A percentile compares a stretch with the other conserved stretches of the same genome.
These are phyloP conservation scores for Pseudocercospora eumusae DNA, from an alignment of 2,329 filamentous ascomycete species.

Conservation along the genomic window DNA sequence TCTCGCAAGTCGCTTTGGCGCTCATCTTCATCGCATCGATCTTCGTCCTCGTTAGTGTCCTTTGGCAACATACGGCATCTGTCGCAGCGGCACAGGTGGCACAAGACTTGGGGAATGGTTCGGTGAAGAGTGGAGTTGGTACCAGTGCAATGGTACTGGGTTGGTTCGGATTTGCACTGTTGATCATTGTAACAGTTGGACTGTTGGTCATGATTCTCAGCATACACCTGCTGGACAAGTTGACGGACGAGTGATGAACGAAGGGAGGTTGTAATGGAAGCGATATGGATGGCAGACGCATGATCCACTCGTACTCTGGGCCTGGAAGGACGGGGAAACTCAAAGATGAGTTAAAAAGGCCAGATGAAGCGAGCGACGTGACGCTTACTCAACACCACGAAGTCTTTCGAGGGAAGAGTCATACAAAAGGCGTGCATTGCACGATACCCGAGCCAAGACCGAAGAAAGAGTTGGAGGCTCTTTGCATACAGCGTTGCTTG, in stretches of 20 bases:
- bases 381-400: not conserved
- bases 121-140: slow-evolving; percentile 83
- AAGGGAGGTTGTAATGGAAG: not conserved
- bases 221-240: slow-evolving; percentile 73
- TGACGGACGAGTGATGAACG: slow-evolving; percentile 47
- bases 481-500: slow-evolving; percentile 13
- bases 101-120: slow-evolving; percentile 88
- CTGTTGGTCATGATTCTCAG: slow-evolving; percentile 95
- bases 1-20: slow-evolving; percentile 88
- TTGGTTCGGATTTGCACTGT: slow-evolving; percentile 91
- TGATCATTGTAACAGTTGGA: slow-evolving; percentile 95
- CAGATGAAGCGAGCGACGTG: not conserved
- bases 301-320: not conserved
- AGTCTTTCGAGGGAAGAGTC: not conserved
- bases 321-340: slow-evolving; percentile 1
- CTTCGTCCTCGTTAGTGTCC: slow-evolving; percentile 65
- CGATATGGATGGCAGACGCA: not conserved
- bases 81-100: slow-evolving; percentile 93
- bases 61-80: slow-evolving; percentile 95
- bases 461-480: not conserved
- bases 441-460: slow-evolving; percentile 1
- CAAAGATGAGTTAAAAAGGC: not conserved
- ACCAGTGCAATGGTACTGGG: slow-evolving; percentile 94
- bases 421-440: not conserved
- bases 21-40: slow-evolving; percentile 77